Evolutionary conservation across 495 filamentous ascomycete genomes (phyloP).

Genomic region (Chaetomium tenue): DNA sequence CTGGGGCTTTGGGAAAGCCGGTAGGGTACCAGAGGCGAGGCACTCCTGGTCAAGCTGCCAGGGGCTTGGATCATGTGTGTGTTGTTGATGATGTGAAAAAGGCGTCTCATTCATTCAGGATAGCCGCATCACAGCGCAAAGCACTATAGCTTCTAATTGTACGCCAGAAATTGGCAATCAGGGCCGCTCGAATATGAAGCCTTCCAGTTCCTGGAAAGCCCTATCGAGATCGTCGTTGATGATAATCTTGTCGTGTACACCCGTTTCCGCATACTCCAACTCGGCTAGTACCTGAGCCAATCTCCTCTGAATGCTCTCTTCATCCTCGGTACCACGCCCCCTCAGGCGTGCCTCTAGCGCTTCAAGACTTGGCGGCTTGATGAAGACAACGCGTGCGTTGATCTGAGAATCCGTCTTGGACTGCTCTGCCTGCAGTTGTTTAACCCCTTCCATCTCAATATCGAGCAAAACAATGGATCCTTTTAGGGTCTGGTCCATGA

Average conservation of each 20-base stretch:
- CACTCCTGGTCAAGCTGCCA: too few relatives aligned
- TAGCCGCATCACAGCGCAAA: too few relatives aligned
- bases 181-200: neutral
- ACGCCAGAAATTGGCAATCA: too few relatives aligned
- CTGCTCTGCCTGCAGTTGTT: neutral
- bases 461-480: neutral
- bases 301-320: constrained; percentile 1
- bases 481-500: neutral
- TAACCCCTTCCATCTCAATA: neutral
- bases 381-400: constrained; percentile 6
- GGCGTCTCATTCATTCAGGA: too few relatives aligned
- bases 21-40: too few relatives aligned
- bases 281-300: neutral
- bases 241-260: constrained; percentile 6
- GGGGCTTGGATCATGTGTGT: too few relatives aligned
- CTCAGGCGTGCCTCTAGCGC: constrained; percentile 1
- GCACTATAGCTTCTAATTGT: too few relatives aligned
- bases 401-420: neutral
- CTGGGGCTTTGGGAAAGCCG: too few relatives aligned
- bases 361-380: neutral
- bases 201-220: neutral
- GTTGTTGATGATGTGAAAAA: too few relatives aligned
- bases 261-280: constrained; percentile 5
- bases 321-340: neutral
- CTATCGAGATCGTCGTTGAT: constrained; percentile 5